phyloP scores from a whole-genome alignment of 2,329 filamentous ascomycete species.

The Oidium heveae region DNA sequence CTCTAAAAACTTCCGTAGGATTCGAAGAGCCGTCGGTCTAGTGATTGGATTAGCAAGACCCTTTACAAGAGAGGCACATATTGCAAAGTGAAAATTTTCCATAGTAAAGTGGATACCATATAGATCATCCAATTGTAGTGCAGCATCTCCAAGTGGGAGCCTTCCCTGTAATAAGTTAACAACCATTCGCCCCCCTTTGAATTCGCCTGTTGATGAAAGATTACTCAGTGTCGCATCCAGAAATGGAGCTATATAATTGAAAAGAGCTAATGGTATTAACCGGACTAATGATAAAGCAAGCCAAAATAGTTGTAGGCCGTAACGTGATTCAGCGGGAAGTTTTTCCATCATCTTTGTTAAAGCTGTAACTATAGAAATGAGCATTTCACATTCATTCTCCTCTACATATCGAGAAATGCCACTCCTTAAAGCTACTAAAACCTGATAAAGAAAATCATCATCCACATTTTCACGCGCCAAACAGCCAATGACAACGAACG shows the following conservation, averaged over 20 bases:
- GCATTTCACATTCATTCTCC: slow-evolving; percentile 39
- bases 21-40: slow-evolving; percentile 29
- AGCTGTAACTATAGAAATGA: slow-evolving; percentile 39
- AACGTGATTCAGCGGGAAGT: slow-evolving; percentile 37
- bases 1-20: slow-evolving; percentile 35
- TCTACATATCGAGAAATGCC: slow-evolving; percentile 39
- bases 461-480: slow-evolving; percentile 46
- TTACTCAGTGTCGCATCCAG: slow-evolving; percentile 39
- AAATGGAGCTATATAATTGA: slow-evolving; percentile 40
- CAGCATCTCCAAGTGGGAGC: slow-evolving; percentile 32
- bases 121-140: slow-evolving; percentile 33
- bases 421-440: slow-evolving; percentile 39
- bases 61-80: slow-evolving; percentile 36
- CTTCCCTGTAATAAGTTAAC: slow-evolving; percentile 34
- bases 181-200: slow-evolving; percentile 33
- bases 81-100: slow-evolving; percentile 41
- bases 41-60: slow-evolving; percentile 38
- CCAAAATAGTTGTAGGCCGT: slow-evolving; percentile 46
- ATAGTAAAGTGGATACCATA: slow-evolving; percentile 39
- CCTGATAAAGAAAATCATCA: slow-evolving; percentile 45
- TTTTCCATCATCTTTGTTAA: slow-evolving; percentile 49
- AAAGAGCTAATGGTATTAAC: slow-evolving; percentile 33
- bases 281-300: slow-evolving; percentile 39
- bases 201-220: slow-evolving; percentile 33
- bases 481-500: slow-evolving; percentile 47